These are phyloP conservation scores for Oxyria digyna DNA, from an alignment of 148 eudicot species.

Conservation along the genomic window DNA sequence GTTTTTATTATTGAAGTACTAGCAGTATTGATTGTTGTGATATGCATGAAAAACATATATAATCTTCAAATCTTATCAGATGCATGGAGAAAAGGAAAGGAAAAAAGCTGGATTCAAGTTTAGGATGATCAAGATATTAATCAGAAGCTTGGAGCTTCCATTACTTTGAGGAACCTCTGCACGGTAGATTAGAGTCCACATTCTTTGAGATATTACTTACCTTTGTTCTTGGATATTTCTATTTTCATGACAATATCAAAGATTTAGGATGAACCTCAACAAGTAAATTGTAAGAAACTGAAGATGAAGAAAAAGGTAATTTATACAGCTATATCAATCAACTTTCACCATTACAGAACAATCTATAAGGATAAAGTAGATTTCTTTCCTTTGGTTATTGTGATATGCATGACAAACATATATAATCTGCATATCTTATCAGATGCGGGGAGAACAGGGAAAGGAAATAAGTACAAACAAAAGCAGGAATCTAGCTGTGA, in stretches of 20 bases:
- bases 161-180: too few species aligned
- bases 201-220: too few species aligned
- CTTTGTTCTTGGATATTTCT: too few species aligned
- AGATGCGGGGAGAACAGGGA: neutral
- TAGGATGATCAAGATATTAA: too few species aligned
- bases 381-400: neutral
- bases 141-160: too few species aligned
- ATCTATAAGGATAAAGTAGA: neutral
- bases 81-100: neutral
- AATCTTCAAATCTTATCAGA: neutral
- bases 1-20: too few species aligned
- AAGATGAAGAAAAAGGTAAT: neutral
- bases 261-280: too few species aligned
- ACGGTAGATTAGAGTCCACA: too few species aligned
- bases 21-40: neutral
- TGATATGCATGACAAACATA: neutral
- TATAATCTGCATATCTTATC: neutral
- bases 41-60: neutral
- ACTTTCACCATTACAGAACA: slow-evolving; percentile 2
- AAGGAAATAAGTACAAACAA: neutral
- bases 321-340: neutral
- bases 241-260: too few species aligned
- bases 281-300: too few species aligned
- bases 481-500: slow-evolving; percentile 9
- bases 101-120: too few species aligned